Evolutionary conservation across 345 rosid genomes (phyloP).

Genomic region (Eucalyptus guilfoylei): DNA sequence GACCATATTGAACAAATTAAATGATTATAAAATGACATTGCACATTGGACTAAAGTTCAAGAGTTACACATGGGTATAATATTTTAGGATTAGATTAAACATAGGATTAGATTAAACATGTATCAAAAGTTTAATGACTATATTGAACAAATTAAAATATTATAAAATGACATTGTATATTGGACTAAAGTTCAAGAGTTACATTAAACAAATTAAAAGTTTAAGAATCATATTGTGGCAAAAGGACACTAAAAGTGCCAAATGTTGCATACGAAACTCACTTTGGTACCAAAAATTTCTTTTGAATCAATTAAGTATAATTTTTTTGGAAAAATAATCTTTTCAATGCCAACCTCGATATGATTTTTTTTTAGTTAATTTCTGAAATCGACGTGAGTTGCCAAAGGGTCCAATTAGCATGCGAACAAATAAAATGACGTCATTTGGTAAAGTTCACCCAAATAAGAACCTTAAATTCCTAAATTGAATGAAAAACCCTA

Average conservation of each 20-base stretch:
- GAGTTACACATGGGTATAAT: rapidly evolving
- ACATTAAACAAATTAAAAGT: rapidly evolving
- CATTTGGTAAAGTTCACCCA: rapidly evolving
- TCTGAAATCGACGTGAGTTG: rapidly evolving
- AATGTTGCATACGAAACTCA: rapidly evolving
- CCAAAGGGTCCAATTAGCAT: rapidly evolving
- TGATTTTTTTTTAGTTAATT: rapidly evolving
- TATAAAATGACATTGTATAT: rapidly evolving
- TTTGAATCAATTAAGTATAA: no score
- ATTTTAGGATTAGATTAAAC: no score
- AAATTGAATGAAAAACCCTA: no score
- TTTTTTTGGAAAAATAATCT: no score
- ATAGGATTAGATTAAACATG: no score
- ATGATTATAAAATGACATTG: rapidly evolving
- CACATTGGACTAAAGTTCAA: rapidly evolving
- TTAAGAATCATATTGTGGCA: rapidly evolving
- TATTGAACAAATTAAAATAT: rapidly evolving
- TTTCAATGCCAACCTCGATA: rapidly evolving
- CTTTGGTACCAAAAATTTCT: rapidly evolving
- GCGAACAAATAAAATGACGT: rapidly evolving
- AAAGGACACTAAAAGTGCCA: rapidly evolving
- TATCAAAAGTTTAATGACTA: no score
- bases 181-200: rapidly evolving
- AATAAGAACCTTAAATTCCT: no score
- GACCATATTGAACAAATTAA: no score